Base-by-base conservation (phyloP, 2,329 filamentous ascomycete genomes). In the Fusarium sp. region DNA sequence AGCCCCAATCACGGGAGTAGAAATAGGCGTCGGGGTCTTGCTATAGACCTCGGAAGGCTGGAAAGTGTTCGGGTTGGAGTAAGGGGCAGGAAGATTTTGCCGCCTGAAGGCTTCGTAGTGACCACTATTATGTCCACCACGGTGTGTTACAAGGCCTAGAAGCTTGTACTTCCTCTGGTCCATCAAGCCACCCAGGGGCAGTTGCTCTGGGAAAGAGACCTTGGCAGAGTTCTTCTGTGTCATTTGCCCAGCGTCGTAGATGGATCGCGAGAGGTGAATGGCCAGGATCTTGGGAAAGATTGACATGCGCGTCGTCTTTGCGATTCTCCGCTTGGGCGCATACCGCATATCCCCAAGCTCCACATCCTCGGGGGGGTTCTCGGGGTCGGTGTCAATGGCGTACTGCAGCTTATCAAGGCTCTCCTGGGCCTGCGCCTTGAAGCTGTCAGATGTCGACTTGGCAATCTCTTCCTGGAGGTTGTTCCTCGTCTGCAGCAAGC, bases 31-130 rank as follows among this genome's bases (percentile, higher is more conserved):
- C 69, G 89, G 87, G 61, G 90, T 84, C 78, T 86, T 87, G 81
- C 92, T 94, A 79, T 94, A 96, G 37, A 92, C 90, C 8, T 91
- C 92, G 40, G 93, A 93, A 7, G 89, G 88, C 69, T 93, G 92
- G 82, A 97, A 96, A 0, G 91, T 91, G 75, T 93, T 92, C 0
- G 93, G 91, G 9, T 96, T 98, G 2, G 94, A 93, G 80, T 92
- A 98, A 0, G 95, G 95, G 4, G 93, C 85, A 60, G 92, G 90
- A 10, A 94, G 84, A 67, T 94, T 93, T 82, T 98, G 96, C 40
- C 96, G 90, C 37, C 96, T 90, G 82, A 98, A 98, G 1, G 95
- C 96, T 82, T 99, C 96, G 84, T 99, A 99, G 80, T 99, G 96
- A 1, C 96, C 96, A 78, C 95, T 98, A 79, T 98, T 93, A 81